A percentile compares a stretch with the other conserved stretches of the same genome.
phyloP scores from a whole-genome alignment of 2,329 filamentous ascomycete species.

The Aspergillus japonicus region DNA sequence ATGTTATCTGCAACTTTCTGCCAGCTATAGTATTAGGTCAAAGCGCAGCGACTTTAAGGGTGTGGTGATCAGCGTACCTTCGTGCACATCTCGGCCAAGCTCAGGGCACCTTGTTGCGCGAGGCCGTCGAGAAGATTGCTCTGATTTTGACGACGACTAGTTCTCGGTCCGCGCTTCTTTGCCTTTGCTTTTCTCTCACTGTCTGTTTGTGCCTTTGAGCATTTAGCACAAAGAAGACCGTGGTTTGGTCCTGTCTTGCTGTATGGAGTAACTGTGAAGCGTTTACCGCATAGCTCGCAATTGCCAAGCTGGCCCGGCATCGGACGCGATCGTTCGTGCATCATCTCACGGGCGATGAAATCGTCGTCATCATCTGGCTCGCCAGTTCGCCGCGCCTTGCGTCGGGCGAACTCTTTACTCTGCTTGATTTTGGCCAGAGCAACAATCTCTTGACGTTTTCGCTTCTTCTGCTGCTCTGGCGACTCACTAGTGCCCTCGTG shows the following conservation, averaged over 20 bases:
- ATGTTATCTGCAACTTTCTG: conserved; percentile 62
- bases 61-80: conserved; percentile 39
- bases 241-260: conserved; percentile 78
- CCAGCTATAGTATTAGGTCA: neutral
- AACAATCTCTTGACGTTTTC: conserved; percentile 55
- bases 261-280: conserved; percentile 91
- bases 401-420: conserved; percentile 51
- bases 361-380: conserved; percentile 49
- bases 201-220: conserved; percentile 71
- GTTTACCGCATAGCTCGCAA: conserved; percentile 78
- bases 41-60: neutral
- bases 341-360: conserved; percentile 50
- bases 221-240: conserved; percentile 79
- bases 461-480: conserved; percentile 51
- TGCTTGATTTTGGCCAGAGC: conserved; percentile 48
- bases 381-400: conserved; percentile 43
- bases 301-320: conserved; percentile 85
- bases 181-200: conserved; percentile 59
- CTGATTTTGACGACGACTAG: conserved; percentile 71
- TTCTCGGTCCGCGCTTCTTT: conserved; percentile 56
- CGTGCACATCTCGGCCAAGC: conserved; percentile 57
- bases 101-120: conserved; percentile 43
- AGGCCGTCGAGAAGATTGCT: conserved; percentile 81
- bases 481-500: conserved; percentile 41
- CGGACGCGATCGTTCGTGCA: conserved; percentile 57